Conservation (phyloP, 2,329 filamentous ascomycete species). For the Neospermospora avenae region DNA sequence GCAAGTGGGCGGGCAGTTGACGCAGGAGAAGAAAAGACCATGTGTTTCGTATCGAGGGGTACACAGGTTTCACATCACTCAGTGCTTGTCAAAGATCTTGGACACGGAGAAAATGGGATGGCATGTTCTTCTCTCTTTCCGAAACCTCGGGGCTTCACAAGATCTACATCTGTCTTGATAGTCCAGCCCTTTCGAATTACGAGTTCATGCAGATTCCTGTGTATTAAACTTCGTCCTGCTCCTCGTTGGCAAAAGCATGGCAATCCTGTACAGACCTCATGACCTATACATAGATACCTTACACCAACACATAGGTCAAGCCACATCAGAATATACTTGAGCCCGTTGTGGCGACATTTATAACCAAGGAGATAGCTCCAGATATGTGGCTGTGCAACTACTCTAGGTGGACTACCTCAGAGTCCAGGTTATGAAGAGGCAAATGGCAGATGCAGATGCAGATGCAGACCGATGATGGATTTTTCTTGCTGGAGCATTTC, state of each 20-base stretch:
- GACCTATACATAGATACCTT: background rate
- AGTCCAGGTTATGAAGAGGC: background rate
- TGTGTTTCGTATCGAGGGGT: background rate
- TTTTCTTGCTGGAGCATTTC: background rate
- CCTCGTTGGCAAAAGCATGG: background rate
- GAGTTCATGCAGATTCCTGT: background rate
- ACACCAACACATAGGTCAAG: background rate
- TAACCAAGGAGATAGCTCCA: background rate
- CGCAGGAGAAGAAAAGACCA: background rate
- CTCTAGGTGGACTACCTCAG: background rate
- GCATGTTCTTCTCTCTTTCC: background rate
- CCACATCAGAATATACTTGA: background rate
- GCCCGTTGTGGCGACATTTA: background rate
- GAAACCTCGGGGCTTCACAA: background rate
- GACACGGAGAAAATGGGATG: background rate
- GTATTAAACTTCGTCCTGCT: background rate
- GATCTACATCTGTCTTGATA: background rate
- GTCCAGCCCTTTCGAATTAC: background rate
- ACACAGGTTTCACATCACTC: background rate
- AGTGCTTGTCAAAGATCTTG: background rate
- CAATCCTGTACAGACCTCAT: too few relatives aligned
- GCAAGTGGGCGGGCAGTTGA: too few relatives aligned
- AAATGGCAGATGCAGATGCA: background rate
- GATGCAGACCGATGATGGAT: background rate
- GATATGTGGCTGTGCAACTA: background rate